Base-by-base conservation (phyloP, 2,329 filamentous ascomycete genomes). In the Fusarium sp. region DNA sequence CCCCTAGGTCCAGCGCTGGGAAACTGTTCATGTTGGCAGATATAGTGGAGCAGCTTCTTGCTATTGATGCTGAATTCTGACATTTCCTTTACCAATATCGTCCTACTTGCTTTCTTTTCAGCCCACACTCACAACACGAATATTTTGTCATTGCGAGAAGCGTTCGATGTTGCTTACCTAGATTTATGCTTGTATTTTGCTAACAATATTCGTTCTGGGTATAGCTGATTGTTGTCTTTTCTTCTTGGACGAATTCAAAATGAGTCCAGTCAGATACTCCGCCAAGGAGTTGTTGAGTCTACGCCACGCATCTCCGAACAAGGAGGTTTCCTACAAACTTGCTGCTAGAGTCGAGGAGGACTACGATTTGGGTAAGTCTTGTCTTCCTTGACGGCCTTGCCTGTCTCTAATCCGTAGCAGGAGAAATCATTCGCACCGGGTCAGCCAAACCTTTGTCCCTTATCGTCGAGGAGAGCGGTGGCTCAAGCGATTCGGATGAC, bases 251-350 rank as follows among this genome's bases (percentile, higher is more conserved):
- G 61, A 72, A 45, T 52, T 73, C 72, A 73, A 73, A 53, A 85
- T 86, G 83, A 74, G 75, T 53, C 75, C 77, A 14, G 77, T 76
- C 42, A 79, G 70, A 12, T 86, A 86, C 67, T 79, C 77, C 10
- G 73, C 80, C 49, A 71, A 75, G 34, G 82, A 86, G 72, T 77
- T 86, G n/a, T 73, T 85, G 43, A 71, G 70, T 44, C 67, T 80
- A 55, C 74, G 74, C 59, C 65, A 75, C 30, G 38, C 39, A n/a
- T 70, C 74, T 44, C 66, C 70, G 17, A 55, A 62, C n/a, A 64
- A 69, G 52, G 70, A 75, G 10, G 44, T 79, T 20, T 72, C 71
- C 47, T 55, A 75, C 19, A 68, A 69, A 38, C 65, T 80, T 8
- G 71, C 70, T 52, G 62, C 67, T n/a, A 76, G 74, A 56, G 75